Percentiles rank a stretch among this genome's conserved stretches.
Evolutionary conservation across 2,329 filamentous ascomycete species (phyloP).

Genomic region (Trichophyton mentagrophytes): DNA sequence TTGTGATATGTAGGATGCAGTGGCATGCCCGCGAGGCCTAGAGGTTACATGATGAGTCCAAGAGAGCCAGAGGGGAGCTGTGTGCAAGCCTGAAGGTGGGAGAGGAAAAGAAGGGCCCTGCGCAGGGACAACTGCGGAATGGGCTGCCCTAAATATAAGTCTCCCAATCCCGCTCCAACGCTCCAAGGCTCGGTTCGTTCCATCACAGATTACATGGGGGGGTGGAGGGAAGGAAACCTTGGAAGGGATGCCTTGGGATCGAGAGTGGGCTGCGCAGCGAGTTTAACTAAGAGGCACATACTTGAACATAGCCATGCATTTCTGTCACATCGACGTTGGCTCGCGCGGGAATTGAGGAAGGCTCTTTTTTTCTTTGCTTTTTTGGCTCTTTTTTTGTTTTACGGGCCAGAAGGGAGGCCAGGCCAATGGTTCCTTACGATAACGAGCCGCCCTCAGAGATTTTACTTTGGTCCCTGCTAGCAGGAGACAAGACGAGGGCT

Average conservation of each 20-base stretch:
- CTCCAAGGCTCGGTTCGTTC: not conserved
- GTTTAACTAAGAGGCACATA: not conserved
- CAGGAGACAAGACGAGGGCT: not conserved
- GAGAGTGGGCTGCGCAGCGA: not conserved
- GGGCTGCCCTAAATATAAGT: not conserved
- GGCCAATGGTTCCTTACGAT: slow-evolving; percentile 2
- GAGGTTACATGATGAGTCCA: not conserved
- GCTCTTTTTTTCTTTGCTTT: too few relatives aligned
- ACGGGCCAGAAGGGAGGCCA: not conserved
- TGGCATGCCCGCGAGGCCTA: not conserved
- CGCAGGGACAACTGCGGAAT: not conserved
- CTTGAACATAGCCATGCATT: not conserved
- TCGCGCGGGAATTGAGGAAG: not conserved
- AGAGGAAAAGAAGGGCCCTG: not conserved
- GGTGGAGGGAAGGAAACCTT: not conserved
- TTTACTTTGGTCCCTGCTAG: slow-evolving; percentile 1
- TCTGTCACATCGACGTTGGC: not conserved
- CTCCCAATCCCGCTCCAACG: not conserved
- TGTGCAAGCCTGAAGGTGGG: not conserved
- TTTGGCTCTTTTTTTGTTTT: too few relatives aligned
- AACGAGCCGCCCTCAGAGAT: not conserved
- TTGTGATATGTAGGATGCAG: not conserved
- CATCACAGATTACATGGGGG: not conserved
- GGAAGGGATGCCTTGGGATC: not conserved
- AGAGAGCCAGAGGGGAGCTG: not conserved